These are phyloP conservation scores for Suillus spraguei DNA, from an alignment of 768 basidiomycete species.

Conservation along the genomic window DNA sequence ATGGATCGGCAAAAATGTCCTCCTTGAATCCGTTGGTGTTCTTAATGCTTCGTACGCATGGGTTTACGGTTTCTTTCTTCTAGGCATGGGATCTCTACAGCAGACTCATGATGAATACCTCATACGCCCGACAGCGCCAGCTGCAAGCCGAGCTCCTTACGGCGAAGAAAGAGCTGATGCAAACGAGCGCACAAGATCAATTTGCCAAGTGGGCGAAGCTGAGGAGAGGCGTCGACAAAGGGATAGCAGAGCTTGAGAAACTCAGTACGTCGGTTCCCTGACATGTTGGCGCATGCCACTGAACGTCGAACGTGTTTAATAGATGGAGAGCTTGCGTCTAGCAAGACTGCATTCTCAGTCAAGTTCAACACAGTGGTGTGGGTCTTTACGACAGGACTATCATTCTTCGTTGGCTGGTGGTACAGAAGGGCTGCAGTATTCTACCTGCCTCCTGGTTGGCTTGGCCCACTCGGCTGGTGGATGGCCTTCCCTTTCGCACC, in stretches of 20 bases:
- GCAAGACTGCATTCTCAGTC: slow-evolving; percentile 63
- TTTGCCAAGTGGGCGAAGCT: slow-evolving; percentile 99
- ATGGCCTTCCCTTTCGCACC: slow-evolving; percentile 92
- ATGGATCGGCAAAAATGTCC: slow-evolving; percentile 87
- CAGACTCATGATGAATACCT: slow-evolving; percentile 59
- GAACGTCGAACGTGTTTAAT: slow-evolving; percentile 6
- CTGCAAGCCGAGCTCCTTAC: slow-evolving; percentile 81
- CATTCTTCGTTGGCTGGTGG: slow-evolving; percentile 88
- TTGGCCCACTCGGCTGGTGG: slow-evolving; percentile 88
- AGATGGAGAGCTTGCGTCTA: slow-evolving; percentile 70
- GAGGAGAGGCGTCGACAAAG: slow-evolving; percentile 88
- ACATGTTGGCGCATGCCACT: slow-evolving; percentile 7
- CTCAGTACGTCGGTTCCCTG: slow-evolving; percentile 65
- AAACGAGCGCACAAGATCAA: slow-evolving; percentile 94
- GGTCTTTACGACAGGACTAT: slow-evolving; percentile 84
- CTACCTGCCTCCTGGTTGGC: slow-evolving; percentile 89
- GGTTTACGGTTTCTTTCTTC: slow-evolving; percentile 5
- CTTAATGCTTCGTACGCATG: slow-evolving; percentile 10
- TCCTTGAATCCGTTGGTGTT: slow-evolving; percentile 74
- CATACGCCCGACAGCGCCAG: slow-evolving; percentile 58
- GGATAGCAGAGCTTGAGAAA: slow-evolving; percentile 86
- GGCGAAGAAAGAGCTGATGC: slow-evolving; percentile 82
- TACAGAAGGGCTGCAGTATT: slow-evolving; percentile 91
- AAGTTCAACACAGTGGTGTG: slow-evolving; percentile 78
- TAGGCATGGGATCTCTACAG: slow-evolving; percentile 79